A percentile compares a stretch with the other conserved stretches of the same genome.
Evolutionary conservation across 305 asterid genomes (phyloP).

Genomic region (Fraxinus sp.): DNA sequence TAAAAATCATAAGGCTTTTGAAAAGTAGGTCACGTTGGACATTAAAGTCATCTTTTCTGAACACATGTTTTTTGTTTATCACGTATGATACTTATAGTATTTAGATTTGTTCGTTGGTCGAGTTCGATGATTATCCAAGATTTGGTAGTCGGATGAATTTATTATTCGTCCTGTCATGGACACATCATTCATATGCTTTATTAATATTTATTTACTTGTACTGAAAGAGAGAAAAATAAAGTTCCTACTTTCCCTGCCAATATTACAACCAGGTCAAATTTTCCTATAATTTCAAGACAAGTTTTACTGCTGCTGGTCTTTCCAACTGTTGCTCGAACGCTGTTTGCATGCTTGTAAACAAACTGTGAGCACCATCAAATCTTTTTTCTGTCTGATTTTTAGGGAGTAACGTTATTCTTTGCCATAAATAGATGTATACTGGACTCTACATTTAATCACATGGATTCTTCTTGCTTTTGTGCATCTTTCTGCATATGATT

Average conservation of each 20-base stretch:
- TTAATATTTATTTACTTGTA: neutral
- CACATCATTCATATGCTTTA: neutral
- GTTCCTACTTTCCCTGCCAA: neutral
- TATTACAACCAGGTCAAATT: slow-evolving; percentile 1
- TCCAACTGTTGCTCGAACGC: neutral
- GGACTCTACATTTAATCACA: neutral
- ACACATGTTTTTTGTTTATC: neutral
- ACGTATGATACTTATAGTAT: neutral
- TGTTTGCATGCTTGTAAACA: neutral
- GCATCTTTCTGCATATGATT: neutral
- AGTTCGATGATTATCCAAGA: neutral
- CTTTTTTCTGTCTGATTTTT: neutral
- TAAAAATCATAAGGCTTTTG: slow-evolving; percentile 1
- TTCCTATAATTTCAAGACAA: neutral
- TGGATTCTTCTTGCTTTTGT: neutral
- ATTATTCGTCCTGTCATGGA: neutral
- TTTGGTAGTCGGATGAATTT: neutral
- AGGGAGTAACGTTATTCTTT: neutral
- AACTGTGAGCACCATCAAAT: neutral
- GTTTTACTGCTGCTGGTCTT: neutral
- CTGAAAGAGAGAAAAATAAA: slow-evolving; percentile 5
- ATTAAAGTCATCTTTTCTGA: slow-evolving; percentile 3
- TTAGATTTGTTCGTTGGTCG: neutral
- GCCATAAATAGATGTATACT: neutral
- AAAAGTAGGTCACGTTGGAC: neutral